phyloP scores from a whole-genome alignment of 164 flowering plant genomes.

The Vitis riparia region DNA sequence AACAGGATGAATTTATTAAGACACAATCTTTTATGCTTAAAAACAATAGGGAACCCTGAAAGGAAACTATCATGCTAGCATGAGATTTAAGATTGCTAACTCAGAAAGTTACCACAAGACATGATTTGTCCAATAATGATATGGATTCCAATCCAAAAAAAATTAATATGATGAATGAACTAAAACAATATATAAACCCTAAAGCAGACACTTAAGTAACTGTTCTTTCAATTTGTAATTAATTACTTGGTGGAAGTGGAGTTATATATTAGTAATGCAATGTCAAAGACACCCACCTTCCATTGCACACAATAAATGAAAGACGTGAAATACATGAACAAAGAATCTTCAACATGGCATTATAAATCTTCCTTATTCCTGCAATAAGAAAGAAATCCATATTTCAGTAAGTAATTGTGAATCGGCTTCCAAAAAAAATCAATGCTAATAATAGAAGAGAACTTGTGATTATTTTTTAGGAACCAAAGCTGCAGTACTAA shows the following conservation, averaged over 20 bases:
- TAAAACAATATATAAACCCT: neutral
- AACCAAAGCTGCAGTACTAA: too few relatives aligned
- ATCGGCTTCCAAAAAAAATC: neutral
- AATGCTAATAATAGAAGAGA: too few relatives aligned
- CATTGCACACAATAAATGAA: slow-evolving; percentile 40
- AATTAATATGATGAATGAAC: neutral
- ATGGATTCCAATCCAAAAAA: neutral
- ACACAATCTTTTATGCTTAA: neutral
- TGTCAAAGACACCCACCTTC: slow-evolving; percentile 50
- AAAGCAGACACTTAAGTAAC: neutral
- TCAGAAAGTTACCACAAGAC: neutral
- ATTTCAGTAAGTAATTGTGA: neutral
- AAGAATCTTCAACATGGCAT: slow-evolving; percentile 50
- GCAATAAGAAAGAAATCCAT: neutral
- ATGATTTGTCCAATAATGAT: neutral
- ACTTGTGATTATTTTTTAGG: too few relatives aligned
- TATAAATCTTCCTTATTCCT: slow-evolving; percentile 57
- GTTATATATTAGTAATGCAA: neutral
- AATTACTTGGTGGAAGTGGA: neutral
- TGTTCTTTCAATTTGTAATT: neutral
- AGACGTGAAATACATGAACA: slow-evolving; percentile 48
- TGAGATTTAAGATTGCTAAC: too few relatives aligned
- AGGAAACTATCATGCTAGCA: too few relatives aligned
- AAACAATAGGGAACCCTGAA: neutral
- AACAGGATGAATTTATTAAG: neutral